Base-by-base conservation (phyloP, 805 yeast genomes). In the Candida silvatica region DNA sequence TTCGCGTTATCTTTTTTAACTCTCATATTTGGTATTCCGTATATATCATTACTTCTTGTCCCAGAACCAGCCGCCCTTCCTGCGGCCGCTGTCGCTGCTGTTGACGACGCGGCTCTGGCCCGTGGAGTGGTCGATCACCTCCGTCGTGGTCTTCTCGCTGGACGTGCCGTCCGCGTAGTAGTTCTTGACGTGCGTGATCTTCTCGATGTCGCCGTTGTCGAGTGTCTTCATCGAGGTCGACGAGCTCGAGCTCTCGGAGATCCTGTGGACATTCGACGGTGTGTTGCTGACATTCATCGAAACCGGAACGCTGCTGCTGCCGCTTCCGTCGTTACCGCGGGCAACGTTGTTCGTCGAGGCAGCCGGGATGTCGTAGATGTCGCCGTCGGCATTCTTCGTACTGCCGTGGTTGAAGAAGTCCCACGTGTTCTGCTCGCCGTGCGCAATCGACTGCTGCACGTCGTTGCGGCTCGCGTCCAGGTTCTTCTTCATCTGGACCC, bases 401-500 rank as follows among this genome's bases (percentile, higher is more conserved):
- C 22, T 11, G n/a, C 28, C 32, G 17, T 24, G 20, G 16, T 36
- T 44, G 29, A 37, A 28, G 19, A 39, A 39, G 4, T 45, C 43
- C 60, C 59, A 54, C 35, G 51, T 52, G 5, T 46, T 35, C 26
- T 37, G 42, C 35, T 49, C 52, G n/a, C 42, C 42, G 6, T 43
- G 42, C 25, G 42, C 45, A 45, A 48, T 46, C 26, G 44, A 34
- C 4, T 32, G 18, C 54, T 52, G 47, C 17, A 49, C 48, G 14
- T 44, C 24, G 12, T 40, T 35, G 41, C 66, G 61, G 41, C 66
- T 64, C 32, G 55, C 47, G 35, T 59, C 62, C n/a, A 64, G 47
- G n/a, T 64, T 47, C 36, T 64, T 62, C 34, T 58, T 64, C 74
- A 76, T 75, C 27, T 64, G 60, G n/a, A 66, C 54, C 46, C 67